Evolutionary conservation across 192 early-diverging fungal genomes (phyloP), one percentile per base, ranked within the genome.

Genomic region (Coemansia sp.): DNA sequence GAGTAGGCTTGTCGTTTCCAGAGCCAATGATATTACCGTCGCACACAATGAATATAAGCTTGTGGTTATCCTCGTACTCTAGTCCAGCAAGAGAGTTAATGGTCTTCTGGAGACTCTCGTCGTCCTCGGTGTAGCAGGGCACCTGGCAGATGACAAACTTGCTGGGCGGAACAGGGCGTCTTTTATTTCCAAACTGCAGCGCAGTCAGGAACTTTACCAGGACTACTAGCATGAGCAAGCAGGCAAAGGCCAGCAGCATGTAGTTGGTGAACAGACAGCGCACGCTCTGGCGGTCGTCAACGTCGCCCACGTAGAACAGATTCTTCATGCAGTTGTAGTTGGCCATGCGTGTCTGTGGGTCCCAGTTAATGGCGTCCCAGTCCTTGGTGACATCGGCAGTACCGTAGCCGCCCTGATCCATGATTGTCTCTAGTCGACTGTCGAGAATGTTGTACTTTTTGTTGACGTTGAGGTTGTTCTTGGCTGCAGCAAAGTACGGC

Each of bases 61-160:
- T 99, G 71, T 95, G 91, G 84, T 95, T 96, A 82, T 99, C 97
- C 62, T 97, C 97, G 68, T 99, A 99, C 43, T 91, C 85, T 22
- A 97, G 83, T 13, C 82, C 87, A 3, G 95, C 91, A 57, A 99
- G 78, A 2, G 97, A 99, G 69, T 99, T 90, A 41, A 99, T 77
- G 4, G 97, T 99, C 65, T 91, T 90, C 26, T 88, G 84, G 36
- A 99, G 81, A 0, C 95, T 93, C 55, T 89, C 91, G 63, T 99
- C 97, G 64, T 92, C 92, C 77, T 99, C 97, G 5, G 95, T 97
- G 84, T 99, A 99, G 81, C 95, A 97, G 9, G 95, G 94, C 7
- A 98, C 92, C 72, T 94, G 93, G 71, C 90, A 91, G 49, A 98
- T 92, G 67, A 95, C 90, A 71, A 97, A 95, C 65, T 91, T 89